Base-by-base conservation (phyloP, 2,329 filamentous ascomycete genomes). In the Ophiostoma angusticollis region DNA sequence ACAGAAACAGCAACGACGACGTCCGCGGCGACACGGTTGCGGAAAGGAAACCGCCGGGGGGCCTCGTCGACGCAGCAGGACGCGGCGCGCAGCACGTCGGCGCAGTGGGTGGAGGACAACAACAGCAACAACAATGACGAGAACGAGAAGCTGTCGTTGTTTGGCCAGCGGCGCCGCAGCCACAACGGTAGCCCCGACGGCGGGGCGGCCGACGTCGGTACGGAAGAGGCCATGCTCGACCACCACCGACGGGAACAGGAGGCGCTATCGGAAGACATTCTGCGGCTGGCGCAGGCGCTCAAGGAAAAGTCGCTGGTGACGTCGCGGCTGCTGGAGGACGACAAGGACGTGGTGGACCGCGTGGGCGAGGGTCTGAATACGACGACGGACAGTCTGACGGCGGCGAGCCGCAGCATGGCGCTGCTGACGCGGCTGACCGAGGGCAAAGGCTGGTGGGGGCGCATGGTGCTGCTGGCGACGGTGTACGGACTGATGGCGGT, bases 181-280 rank as follows among this genome's bases (percentile, higher is more conserved):
- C n/a, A n/a, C n/a, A n/a, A n/a, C n/a, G n/a, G n/a, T n/a, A n/a
- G n/a, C n/a, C n/a, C n/a, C n/a, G 37, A 30, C 47, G 25, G 42
- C 48, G 11, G 54, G 25, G 35, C 52, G 12, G 51, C 60, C 9
- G 50, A 59, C 6, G 52, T 59, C 1, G 64, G 72, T 9, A 70
- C 72, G 13, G 68, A 74, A 1, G 85, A 93, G 61, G 70, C 77
- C 1, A 70, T 86, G 23, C 72, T 94, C 31, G 75, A 83, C 50
- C 72, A 81, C 52, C 76, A 93, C 53, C 80, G 84, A 38, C 67
- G 66, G 39, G 85, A 94, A 61, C 87, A 95, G 58, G 85, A 94
- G 57, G 65, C 71, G 24, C 70, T 96, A 3, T 89, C 87, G 0
- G 69, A 73, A 27, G 87, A 83, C 7, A 78, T 96, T n/a, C 67